Base-by-base conservation (phyloP, 345 rosid species). In the Gossypium arboreum region DNA sequence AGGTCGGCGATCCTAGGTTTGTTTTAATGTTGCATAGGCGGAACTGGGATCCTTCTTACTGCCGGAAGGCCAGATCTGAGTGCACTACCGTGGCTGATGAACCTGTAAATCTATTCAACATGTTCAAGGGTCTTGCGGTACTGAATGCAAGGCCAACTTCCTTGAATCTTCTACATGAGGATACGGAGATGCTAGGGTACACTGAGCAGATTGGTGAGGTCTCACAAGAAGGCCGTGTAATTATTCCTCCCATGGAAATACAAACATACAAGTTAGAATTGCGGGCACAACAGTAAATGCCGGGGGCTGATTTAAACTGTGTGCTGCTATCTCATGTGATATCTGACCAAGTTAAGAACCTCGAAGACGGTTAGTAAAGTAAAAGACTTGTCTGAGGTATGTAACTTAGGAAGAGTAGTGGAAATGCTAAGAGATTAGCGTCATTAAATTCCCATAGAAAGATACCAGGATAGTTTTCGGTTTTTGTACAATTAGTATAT, bases 181-280 rank as follows among this genome's bases (percentile, higher is more conserved):
- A 88, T 72, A 73, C 84, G 2, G 97, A 87, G 72, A 68, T 86
- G 80, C 89, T 95, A 2, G 99, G 97, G 41, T 95, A 93, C 58
- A 60, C 76, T 2, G 97, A 90, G 65, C 90, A 85, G 86, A 51
- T 76, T 12, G 80, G 79, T 44, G 92, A 89, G 76, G 81, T 78
- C 47, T 75, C 89, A 77, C 88, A 75, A 48, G 94, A 93, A 24
- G 98, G 97, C 68, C 87, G 56, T 68, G 79, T 90, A 22, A 24
- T 64, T 73, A 90, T 95, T 59, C 80, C 93, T 68, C 97, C 98
- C 60, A 95, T 93, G 99, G 99, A 95, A 84, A 84, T 95, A 80
- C 94, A 88, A 78, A 93, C 99, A 27, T 95, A 91, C 87, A 95
- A 92, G 85, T 83, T 95, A 81, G 97, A 90, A 69, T 72, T 95